Conservation (phyloP, 1,284 basidiomycete genomes). For the Microbotryum intermedium region DNA sequence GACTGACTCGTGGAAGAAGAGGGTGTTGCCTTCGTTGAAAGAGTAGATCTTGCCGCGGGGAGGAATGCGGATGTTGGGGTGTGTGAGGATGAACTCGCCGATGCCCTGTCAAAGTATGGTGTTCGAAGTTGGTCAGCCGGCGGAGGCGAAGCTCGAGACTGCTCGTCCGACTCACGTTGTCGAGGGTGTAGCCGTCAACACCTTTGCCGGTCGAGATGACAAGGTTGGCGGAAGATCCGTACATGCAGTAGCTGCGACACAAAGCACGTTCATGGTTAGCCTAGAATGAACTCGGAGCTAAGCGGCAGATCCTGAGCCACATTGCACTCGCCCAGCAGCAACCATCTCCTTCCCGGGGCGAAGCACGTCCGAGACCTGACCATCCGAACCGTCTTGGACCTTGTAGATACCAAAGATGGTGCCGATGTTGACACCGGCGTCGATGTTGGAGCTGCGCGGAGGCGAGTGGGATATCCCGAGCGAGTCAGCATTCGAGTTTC, state of each 20-base stretch:
- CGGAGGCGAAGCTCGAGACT: too few relatives aligned
- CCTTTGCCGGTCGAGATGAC: constrained; percentile 92
- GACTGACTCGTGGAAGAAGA: constrained; percentile 68
- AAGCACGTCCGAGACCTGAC: constrained; percentile 76
- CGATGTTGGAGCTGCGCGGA: constrained; percentile 77
- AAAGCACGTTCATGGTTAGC: constrained; percentile 1
- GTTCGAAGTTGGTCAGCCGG: neutral
- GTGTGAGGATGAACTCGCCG: constrained; percentile 98
- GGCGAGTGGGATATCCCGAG: neutral
- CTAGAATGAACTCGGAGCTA: constrained; percentile 9
- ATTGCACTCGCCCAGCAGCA: constrained; percentile 77
- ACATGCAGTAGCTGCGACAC: constrained; percentile 48
- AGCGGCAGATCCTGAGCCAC: constrained; percentile 51
- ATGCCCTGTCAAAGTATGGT: constrained; percentile 46
- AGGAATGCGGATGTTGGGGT: constrained; percentile 93
- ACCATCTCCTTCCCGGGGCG: constrained; percentile 96
- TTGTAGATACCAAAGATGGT: constrained; percentile 99
- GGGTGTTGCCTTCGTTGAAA: constrained; percentile 96
- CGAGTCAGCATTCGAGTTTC: neutral
- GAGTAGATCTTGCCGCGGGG: constrained; percentile 97
- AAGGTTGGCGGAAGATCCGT: constrained; percentile 95
- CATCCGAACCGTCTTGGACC: constrained; percentile 63
- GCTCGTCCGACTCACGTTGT: constrained; percentile 48
- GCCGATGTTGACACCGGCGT: constrained; percentile 99
- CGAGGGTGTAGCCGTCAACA: constrained; percentile 97